Evolutionary conservation across 345 rosid genomes (phyloP), one percentile per base, ranked within the genome.

Genomic region (Cochlearia excelsa): DNA sequence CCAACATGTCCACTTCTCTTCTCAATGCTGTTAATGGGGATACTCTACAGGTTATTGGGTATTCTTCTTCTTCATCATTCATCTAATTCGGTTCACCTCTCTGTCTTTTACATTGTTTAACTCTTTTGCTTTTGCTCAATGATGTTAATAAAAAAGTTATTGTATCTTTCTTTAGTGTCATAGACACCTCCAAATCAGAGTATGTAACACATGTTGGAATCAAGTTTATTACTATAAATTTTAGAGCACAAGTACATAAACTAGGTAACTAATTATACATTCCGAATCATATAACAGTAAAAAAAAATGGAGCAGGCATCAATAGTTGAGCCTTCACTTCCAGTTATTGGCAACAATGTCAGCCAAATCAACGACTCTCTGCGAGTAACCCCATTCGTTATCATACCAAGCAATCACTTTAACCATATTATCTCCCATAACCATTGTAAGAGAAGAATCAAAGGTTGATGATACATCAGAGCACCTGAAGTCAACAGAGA

Each of bases 351-450:
- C 97, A 75, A 89, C 97, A 59, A 93, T 86, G 83, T 93, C 75
- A 50, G 97, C 99, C 80, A 92, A 79, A 71, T 92, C 99, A 43
- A 92, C 99, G 9, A 92, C 99, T 79, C 99, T 82, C 82, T 92
- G 99, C 1, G 99, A 92, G 81, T 92, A 92, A 51, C 99, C 99
- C 99, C 99, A 92, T 66, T 92, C 98, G 2, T 92, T 92, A 67
- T 92, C 98, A 59, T 92, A 92, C 98, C 98, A 92, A 30, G 98
- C 98, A 66, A 92, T 88, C 64, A 92, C 98, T 76, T 92, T 92
- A 61, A 92, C 93, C 98, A 92, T 83, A 75, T 92, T 96, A 65
- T 92, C 98, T 57, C 98, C 98, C 98, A 92, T 92, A 33, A 92
- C 98, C 95, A 92, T 77, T 38, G 98, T 92, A 40, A 92, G 83